Base-by-base conservation (phyloP, 768 basidiomycete genomes). In the Naematelia encephala region DNA sequence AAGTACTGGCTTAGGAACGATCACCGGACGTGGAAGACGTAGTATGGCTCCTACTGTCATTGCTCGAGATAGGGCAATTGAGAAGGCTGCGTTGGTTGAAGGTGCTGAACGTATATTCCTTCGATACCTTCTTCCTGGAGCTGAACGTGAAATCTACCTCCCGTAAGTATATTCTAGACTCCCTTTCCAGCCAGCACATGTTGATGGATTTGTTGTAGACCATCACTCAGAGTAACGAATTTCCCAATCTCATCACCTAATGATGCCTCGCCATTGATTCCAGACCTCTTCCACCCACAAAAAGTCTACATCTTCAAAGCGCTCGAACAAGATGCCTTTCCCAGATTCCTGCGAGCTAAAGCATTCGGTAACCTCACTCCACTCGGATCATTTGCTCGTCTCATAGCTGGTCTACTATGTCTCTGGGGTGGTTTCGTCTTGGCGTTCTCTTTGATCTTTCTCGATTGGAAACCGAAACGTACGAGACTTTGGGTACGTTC, bases 281-380 rank as follows among this genome's bases (percentile, higher is more conserved):
- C 96, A 13, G 96, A 99, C 75, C 88, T 98, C 81, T 98, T 96
- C 81, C 91, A 98, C 74, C 81, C 86, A 0, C 94, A 98, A 80
- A 97, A 98, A 80, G 91, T 96, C 73, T 96, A 94, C 73, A 90
- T 91, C 74, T 94, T 92, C 83, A 84, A 89, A 47, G 90, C 90
- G 0, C 91, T 97, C 87, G 92, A 96, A 70, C 90, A 93, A 78
- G 80, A 80, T 59, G 75, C 76, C 47, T 80, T 78, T 68, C 78
- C 79, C 30, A 84, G 94, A 4, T 98, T 99, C 82, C 81, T 99
- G 49, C 84, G 96, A 59, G 87, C 90, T 1, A 99, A 98, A 79
- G 93, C 93, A n/a, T 98, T 97, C 72, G 91, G 91, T 26, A 99
- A 98, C 77, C 80, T 99, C 54, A 97, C 96, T 1, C 91, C 93